Evolutionary conservation across 129 eudicot species (phyloP).

Genomic region (Helichrysum umbraculigerum): DNA sequence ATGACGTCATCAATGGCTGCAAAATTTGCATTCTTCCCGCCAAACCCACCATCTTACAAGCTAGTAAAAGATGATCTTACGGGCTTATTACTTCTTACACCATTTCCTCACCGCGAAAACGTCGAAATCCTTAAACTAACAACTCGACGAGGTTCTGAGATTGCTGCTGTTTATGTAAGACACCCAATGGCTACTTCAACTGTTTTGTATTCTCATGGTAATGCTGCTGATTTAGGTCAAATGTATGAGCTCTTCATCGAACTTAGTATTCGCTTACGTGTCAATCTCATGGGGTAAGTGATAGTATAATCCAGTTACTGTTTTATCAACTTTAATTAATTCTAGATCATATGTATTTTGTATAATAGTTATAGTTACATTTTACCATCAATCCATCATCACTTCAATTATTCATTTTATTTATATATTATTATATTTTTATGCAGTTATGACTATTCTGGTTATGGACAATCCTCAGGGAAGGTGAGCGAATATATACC

Average conservation of each 20-base stretch:
- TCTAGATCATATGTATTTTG: neutral
- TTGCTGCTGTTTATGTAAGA: conserved; percentile 65
- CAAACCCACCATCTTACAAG: conserved; percentile 83
- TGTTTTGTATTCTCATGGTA: conserved; percentile 77
- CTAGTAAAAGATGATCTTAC: conserved; percentile 66
- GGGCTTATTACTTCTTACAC: conserved; percentile 61
- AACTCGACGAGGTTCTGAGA: conserved; percentile 68
- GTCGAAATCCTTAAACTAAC: conserved; percentile 67
- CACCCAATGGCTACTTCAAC: conserved; percentile 85
- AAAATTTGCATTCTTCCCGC: conserved; percentile 93
- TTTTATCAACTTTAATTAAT: neutral
- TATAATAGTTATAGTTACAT: neutral
- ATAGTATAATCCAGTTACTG: neutral
- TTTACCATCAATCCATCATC: too few species aligned
- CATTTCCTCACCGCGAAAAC: conserved; percentile 84
- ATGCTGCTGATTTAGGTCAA: conserved; percentile 95
- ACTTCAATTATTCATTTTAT: too few species aligned
- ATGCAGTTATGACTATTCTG: conserved; percentile 90
- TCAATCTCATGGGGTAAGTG: conserved; percentile 74
- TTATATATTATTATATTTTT: neutral
- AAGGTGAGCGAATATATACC: conserved; percentile 49
- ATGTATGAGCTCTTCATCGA: conserved; percentile 83
- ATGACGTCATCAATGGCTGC: conserved; percentile 99
- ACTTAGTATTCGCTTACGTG: conserved; percentile 71
- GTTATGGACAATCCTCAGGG: conserved; percentile 91